These are phyloP conservation scores for Lavandula angustifolia DNA, from an alignment of 257 asterid genomes.

Conservation along the genomic window DNA sequence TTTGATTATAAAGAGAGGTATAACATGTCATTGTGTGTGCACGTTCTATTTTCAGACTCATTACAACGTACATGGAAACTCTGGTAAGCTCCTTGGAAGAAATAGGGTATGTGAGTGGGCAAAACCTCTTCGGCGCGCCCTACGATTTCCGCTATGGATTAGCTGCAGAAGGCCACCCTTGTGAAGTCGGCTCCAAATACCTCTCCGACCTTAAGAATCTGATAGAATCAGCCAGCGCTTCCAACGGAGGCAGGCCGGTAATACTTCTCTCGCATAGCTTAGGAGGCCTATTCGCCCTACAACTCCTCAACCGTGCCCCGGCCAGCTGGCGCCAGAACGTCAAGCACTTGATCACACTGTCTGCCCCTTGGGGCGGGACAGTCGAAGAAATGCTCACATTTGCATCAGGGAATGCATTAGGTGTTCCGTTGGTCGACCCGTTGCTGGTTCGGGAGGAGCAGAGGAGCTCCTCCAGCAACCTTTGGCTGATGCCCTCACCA, in stretches of 20 bases:
- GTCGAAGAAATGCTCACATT: conserved; percentile 67
- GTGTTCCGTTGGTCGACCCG: conserved; percentile 74
- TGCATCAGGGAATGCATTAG: conserved; percentile 69
- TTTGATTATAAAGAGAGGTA: too few relatives aligned
- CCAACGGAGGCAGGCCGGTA: conserved; percentile 57
- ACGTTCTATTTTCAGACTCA: conserved; percentile 41
- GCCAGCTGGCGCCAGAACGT: conserved; percentile 56
- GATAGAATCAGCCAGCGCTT: conserved; percentile 54
- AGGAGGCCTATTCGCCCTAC: conserved; percentile 68
- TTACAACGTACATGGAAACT: conserved; percentile 75
- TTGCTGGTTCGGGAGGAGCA: conserved; percentile 67
- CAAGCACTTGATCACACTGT: conserved; percentile 67
- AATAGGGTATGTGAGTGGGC: conserved; percentile 61
- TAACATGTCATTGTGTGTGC: too few relatives aligned
- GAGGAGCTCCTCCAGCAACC: conserved; percentile 64
- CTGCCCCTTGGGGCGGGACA: conserved; percentile 96
- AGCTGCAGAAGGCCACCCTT: conserved; percentile 68
- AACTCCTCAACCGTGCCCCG: conserved; percentile 55
- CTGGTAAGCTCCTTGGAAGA: conserved; percentile 55
- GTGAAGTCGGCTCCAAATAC: conserved; percentile 52
- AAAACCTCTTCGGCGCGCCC: conserved; percentile 79
- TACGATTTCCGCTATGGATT: conserved; percentile 83
- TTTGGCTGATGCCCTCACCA: conserved; percentile 83
- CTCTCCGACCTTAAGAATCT: conserved; percentile 53
- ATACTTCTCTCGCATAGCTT: conserved; percentile 78